A percentile compares a stretch with the other conserved stretches of the same genome.
Evolutionary conservation across 164 flowering plant species (phyloP).

Genomic region (Amborella trichopoda): DNA sequence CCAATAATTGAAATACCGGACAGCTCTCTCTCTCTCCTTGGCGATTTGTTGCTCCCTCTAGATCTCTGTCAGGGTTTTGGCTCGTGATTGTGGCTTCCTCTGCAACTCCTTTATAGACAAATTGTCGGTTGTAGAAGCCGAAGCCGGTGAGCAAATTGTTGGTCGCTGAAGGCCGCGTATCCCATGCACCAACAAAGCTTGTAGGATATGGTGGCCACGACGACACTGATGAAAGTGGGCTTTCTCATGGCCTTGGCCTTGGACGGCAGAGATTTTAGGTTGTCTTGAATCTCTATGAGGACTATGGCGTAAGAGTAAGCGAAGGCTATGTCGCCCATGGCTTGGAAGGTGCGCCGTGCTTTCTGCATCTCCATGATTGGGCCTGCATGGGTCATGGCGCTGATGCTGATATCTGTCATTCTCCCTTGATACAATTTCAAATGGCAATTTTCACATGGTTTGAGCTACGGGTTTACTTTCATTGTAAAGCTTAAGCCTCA

Average conservation of each 20-base stretch:
- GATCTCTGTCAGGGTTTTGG: too few species aligned
- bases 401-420: slow-evolving; percentile 46
- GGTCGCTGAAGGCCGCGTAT: slow-evolving; percentile 58
- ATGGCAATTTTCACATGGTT: too few species aligned
- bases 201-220: slow-evolving; percentile 42
- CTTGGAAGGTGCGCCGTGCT: slow-evolving; percentile 69
- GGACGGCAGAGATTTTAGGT: slow-evolving; percentile 50
- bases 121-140: slow-evolving; percentile 57
- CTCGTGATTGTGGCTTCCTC: too few species aligned
- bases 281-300: slow-evolving; percentile 91
- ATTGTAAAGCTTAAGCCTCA: too few species aligned
- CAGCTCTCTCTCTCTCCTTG: too few species aligned
- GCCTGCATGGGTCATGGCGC: slow-evolving; percentile 29
- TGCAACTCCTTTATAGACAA: too few species aligned
- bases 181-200: slow-evolving; percentile 62
- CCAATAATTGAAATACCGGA: too few species aligned
- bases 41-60: too few species aligned
- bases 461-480: too few species aligned
- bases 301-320: slow-evolving; percentile 83
- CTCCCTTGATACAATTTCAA: slow-evolving; percentile 19
- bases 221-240: slow-evolving; percentile 26
- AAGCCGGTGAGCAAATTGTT: slow-evolving; percentile 52
- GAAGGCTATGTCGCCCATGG: slow-evolving; percentile 89
- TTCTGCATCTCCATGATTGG: slow-evolving; percentile 54
- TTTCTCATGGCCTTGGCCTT: slow-evolving; percentile 53